Conservation (phyloP, 768 basidiomycete species). For the Pulveroboletus sp. region DNA sequence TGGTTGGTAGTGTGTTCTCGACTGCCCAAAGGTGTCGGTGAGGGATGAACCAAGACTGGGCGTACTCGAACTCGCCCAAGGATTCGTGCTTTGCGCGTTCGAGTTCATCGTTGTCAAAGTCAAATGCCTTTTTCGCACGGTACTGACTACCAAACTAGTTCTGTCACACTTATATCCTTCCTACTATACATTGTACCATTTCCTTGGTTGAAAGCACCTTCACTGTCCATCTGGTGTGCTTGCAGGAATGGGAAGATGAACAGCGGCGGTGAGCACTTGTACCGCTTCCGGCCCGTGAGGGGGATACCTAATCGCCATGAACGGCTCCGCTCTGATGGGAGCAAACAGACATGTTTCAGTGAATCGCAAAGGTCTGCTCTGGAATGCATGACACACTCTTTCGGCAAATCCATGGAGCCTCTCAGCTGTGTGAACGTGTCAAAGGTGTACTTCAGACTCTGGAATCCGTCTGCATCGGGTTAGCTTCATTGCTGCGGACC, state of each 20-base stretch:
- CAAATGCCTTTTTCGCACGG: not conserved
- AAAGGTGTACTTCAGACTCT: conserved; percentile 51
- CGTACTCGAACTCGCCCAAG: conserved; percentile 53
- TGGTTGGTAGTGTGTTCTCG: conserved; percentile 74
- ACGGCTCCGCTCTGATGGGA: conserved; percentile 19
- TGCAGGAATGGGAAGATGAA: conserved; percentile 13
- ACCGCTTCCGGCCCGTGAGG: conserved; percentile 19
- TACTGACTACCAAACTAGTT: too few relatives aligned
- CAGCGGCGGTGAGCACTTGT: conserved; percentile 8
- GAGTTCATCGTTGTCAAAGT: conserved; percentile 16
- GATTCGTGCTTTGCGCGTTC: conserved; percentile 44
- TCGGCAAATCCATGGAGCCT: conserved; percentile 52
- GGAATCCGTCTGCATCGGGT: conserved; percentile 47
- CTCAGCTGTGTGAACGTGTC: conserved; percentile 53
- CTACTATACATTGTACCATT: too few relatives aligned
- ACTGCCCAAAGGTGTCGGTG: conserved; percentile 67
- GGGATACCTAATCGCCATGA: conserved; percentile 22
- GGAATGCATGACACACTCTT: too few relatives aligned
- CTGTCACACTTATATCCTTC: too few relatives aligned
- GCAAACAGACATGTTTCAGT: conserved; percentile 5
- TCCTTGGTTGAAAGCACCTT: too few relatives aligned
- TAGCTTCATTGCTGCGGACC: conserved; percentile 1
- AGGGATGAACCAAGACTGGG: conserved; percentile 49
- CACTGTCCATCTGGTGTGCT: conserved; percentile 7
- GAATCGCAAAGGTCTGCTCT: not conserved